phyloP scores from a whole-genome alignment of 1,139 yeast genomes.

The Yamadazyma dendronema region DNA sequence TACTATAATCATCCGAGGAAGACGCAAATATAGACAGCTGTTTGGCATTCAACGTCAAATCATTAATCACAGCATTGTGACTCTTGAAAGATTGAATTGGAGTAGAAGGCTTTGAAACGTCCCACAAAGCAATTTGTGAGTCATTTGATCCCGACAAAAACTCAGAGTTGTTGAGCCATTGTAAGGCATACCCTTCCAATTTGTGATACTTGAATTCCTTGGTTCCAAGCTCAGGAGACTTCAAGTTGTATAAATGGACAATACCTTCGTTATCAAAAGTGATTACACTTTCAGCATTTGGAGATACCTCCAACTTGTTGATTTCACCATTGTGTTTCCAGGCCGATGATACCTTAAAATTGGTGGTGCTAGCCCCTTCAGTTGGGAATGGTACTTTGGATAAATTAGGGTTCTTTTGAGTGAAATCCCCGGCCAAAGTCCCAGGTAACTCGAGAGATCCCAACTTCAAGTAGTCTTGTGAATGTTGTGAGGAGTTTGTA shows the following conservation, averaged over 20 bases:
- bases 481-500: conserved; percentile 41
- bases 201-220: conserved; percentile 56
- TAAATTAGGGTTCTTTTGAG: conserved; percentile 17
- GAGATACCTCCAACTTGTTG: conserved; percentile 42
- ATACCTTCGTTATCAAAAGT: conserved; percentile 53
- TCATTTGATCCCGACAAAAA: conserved; percentile 71
- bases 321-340: conserved; percentile 60
- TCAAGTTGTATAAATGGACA: conserved; percentile 41
- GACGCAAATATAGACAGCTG: conserved; percentile 56
- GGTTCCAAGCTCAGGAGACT: conserved; percentile 18
- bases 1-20: conserved; percentile 67
- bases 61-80: conserved; percentile 56
- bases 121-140: conserved; percentile 70
- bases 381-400: conserved; percentile 24
- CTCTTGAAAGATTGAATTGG: conserved; percentile 46
- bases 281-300: conserved; percentile 37
- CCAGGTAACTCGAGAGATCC: conserved; percentile 51
- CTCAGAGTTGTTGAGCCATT: conserved; percentile 53
- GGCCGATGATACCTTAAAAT: conserved; percentile 34
- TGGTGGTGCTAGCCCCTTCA: conserved; percentile 14
- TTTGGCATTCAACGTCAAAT: conserved; percentile 45
- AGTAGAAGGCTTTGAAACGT: conserved; percentile 38
- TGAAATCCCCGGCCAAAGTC: conserved; percentile 41
- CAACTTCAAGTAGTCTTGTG: conserved; percentile 45
- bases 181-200: conserved; percentile 67